A percentile compares a stretch with the other conserved stretches of the same genome.
Evolutionary conservation across 2,329 filamentous ascomycete species (phyloP).

Genomic region (Phialophora tarda): DNA sequence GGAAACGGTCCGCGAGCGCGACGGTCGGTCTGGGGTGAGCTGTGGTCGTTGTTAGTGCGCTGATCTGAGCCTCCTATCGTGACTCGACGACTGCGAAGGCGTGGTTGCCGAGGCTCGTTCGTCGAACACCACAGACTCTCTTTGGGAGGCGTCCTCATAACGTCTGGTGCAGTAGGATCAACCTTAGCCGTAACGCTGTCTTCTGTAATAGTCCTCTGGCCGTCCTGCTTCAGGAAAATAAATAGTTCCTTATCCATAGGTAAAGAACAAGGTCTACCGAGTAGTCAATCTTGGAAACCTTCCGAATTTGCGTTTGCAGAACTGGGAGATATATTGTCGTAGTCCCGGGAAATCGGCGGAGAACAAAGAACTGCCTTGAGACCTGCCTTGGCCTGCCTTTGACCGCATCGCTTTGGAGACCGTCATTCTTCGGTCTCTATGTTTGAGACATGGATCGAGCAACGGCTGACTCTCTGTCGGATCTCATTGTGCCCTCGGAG

Average conservation of each 20-base stretch:
- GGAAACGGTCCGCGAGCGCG: not conserved
- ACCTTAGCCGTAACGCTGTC: not conserved
- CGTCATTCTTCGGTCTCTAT: constrained; percentile 21
- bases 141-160: not conserved
- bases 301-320: not conserved
- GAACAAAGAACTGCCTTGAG: constrained; percentile 21
- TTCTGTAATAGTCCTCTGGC: not conserved
- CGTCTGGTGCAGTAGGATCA: not conserved
- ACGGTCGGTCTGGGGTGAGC: not conserved
- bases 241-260: not conserved
- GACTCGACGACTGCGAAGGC: constrained; percentile 17
- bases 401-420: not conserved
- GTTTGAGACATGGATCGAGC: not conserved
- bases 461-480: not conserved
- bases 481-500: not conserved
- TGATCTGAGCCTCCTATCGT: constrained; percentile 20
- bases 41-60: not conserved
- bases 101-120: not conserved
- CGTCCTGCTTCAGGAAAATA: not conserved
- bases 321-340: not conserved
- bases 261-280: not conserved
- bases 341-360: not conserved
- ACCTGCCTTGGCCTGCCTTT: constrained; percentile 14
- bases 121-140: not conserved
- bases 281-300: not conserved